Conservation (phyloP, 768 basidiomycete genomes). For the Hysterangium stoloniferum region DNA sequence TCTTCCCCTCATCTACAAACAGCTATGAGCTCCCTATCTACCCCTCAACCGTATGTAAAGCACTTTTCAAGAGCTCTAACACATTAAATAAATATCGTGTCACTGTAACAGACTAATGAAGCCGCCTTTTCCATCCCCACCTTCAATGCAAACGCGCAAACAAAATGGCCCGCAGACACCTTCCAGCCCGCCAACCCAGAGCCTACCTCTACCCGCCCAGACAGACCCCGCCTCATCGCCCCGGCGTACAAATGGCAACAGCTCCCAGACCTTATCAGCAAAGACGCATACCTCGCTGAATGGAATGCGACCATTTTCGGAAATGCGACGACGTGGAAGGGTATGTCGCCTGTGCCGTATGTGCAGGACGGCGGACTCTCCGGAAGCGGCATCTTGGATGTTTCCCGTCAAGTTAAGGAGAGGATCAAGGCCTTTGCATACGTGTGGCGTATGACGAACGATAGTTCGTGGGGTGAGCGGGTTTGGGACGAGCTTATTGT, state of each 20-base stretch:
- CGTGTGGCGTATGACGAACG: conserved; percentile 83
- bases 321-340: conserved; percentile 75
- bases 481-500: conserved; percentile 79
- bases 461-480: conserved; percentile 87
- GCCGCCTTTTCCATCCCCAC: conserved; percentile 67
- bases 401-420: conserved; percentile 82
- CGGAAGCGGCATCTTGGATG: conserved; percentile 83
- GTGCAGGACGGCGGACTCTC: conserved; percentile 56
- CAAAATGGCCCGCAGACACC: conserved; percentile 76
- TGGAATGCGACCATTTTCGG: conserved; percentile 91
- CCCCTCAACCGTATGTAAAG: conserved; percentile 72
- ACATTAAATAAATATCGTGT: background rate
- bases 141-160: conserved; percentile 41
- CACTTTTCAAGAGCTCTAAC: background rate
- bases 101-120: conserved; percentile 53
- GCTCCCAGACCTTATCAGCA: conserved; percentile 66
- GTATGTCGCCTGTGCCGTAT: conserved; percentile 59
- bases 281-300: conserved; percentile 74
- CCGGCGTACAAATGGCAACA: conserved; percentile 88
- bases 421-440: conserved; percentile 91
- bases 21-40: conserved; percentile 80
- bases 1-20: conserved; percentile 74
- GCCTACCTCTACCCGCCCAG: conserved; percentile 54
- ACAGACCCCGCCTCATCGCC: conserved; percentile 88
- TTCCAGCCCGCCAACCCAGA: conserved; percentile 58